Base-by-base conservation (phyloP, 306 rosid species). In the Cotoneaster glaucophyllus region DNA sequence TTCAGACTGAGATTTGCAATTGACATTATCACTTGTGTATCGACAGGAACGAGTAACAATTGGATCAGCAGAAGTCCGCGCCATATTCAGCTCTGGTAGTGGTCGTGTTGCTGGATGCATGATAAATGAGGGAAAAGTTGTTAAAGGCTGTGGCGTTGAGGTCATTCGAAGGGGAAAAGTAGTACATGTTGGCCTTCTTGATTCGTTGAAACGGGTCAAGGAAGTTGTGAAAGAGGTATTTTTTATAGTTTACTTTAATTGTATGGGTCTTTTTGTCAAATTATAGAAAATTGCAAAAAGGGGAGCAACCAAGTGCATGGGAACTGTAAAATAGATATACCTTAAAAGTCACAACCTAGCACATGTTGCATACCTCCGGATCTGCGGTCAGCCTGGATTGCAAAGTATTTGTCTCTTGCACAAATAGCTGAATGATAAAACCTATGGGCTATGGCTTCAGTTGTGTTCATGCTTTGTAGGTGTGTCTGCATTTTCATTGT, bases 101-200 rank as follows among this genome's bases (percentile, higher is more conserved):
- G 93, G 96, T 78, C 92, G 90, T 73, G 97, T 88, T 70, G 99
- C 99, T 79, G 99, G 99, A 65, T 95, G 99, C 84, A 95, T 95
- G 97, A 82, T 92, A 44, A 85, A 34, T 2, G 96, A 90, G 28
- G 97, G 99, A 77, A 95, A 95, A 81, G 54, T 92, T 62, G 64
- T 79, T 18, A 83, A 87, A 54, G 96, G 91, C 64, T 95, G 97
- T 17, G 97, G 99, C 52, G 65, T 95, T 81, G 90, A 84, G 79
- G 93, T 95, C 77, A 72, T 82, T 61, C 92, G 97, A 32, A 95
- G 86, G 85, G 90, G 93, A 57, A 92, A 87, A 83, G 84, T 72
- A 8, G 72, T 85, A 58, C 84, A 89, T 76, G 82, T 76, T 62
- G 96, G 97, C 31, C 58, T 79, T 74, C 87, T 95, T 74, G 96